A percentile compares a stretch with the other conserved stretches of the same genome.
Conservation (phyloP, 2,329 filamentous ascomycete genomes). For the Leptosphaerulina australis region DNA sequence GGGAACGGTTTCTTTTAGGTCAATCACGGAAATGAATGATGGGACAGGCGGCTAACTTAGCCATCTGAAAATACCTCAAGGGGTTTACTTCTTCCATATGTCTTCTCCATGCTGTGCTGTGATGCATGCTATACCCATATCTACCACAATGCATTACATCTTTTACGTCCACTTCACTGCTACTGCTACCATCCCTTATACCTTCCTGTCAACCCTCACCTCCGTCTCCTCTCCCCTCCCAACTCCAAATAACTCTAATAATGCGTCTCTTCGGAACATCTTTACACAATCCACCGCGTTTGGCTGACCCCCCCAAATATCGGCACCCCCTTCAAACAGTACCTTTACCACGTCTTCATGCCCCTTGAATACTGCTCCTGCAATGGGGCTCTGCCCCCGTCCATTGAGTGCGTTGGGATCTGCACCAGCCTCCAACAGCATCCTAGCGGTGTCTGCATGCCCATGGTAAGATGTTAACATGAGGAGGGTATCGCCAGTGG, state of each 20-base stretch:
- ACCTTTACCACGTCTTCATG: constrained; percentile 68
- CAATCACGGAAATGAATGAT: constrained; percentile 29
- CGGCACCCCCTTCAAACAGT: constrained; percentile 52
- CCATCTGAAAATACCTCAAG: constrained; percentile 32
- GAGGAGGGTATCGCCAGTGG: constrained; percentile 74
- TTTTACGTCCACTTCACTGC: background rate
- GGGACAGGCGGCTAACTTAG: constrained; percentile 37
- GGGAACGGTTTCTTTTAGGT: constrained; percentile 33
- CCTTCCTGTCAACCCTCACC: background rate
- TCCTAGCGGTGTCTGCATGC: constrained; percentile 63
- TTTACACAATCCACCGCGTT: constrained; percentile 55
- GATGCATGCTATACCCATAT: constrained; percentile 17
- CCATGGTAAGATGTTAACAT: constrained; percentile 77
- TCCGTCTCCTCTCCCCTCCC: constrained; percentile 24
- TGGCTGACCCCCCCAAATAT: constrained; percentile 51
- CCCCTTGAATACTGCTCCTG: constrained; percentile 75
- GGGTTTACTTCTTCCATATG: constrained; percentile 14
- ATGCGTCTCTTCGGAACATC: constrained; percentile 54
- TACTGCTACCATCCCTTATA: background rate
- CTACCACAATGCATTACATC: background rate
- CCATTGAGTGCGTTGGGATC: constrained; percentile 73
- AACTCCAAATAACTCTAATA: constrained; percentile 39
- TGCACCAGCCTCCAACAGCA: constrained; percentile 67
- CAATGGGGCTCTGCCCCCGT: constrained; percentile 70
- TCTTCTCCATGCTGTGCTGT: constrained; percentile 4